A percentile compares a stretch with the other conserved stretches of the same genome.
These are phyloP conservation scores for Ambrosiella cleistominuta DNA, from an alignment of 2,329 filamentous ascomycete genomes.

Conservation along the genomic window DNA sequence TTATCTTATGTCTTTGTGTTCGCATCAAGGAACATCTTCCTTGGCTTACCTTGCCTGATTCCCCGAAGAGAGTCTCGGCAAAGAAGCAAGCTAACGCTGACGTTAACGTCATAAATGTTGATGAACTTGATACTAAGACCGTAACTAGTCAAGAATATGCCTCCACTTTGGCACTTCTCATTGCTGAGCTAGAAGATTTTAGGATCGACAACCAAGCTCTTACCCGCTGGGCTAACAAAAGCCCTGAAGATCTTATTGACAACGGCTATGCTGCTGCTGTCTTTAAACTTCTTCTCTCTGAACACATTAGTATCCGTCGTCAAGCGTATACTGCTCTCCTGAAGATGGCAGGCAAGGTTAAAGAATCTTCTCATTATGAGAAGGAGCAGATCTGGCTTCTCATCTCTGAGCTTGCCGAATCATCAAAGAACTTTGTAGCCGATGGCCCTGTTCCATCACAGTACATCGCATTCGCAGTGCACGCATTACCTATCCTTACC, in stretches of 20 bases:
- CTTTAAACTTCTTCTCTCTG: constrained; percentile 57
- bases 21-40: constrained; percentile 20
- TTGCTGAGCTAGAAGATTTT: constrained; percentile 3
- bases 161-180: background rate
- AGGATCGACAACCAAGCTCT: constrained; percentile 36
- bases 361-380: constrained; percentile 55
- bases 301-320: constrained; percentile 56
- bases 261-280: constrained; percentile 55
- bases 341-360: constrained; percentile 44
- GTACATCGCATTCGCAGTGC: constrained; percentile 57
- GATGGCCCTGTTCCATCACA: constrained; percentile 49
- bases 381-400: constrained; percentile 65
- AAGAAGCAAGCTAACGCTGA: background rate
- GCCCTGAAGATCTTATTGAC: constrained; percentile 60
- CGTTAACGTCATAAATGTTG: constrained; percentile 2
- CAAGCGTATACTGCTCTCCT: constrained; percentile 56
- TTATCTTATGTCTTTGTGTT: constrained; percentile 18
- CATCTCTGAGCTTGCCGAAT: constrained; percentile 64
- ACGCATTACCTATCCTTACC: constrained; percentile 50
- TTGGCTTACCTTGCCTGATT: constrained; percentile 4
- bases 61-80: background rate
- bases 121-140: background rate
- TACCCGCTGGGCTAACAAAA: constrained; percentile 55
- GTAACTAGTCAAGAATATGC: background rate
- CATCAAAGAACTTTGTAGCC: constrained; percentile 38